phyloP scores from a whole-genome alignment of 352 stramenopile genomes.

The Discostella stelligera region DNA sequence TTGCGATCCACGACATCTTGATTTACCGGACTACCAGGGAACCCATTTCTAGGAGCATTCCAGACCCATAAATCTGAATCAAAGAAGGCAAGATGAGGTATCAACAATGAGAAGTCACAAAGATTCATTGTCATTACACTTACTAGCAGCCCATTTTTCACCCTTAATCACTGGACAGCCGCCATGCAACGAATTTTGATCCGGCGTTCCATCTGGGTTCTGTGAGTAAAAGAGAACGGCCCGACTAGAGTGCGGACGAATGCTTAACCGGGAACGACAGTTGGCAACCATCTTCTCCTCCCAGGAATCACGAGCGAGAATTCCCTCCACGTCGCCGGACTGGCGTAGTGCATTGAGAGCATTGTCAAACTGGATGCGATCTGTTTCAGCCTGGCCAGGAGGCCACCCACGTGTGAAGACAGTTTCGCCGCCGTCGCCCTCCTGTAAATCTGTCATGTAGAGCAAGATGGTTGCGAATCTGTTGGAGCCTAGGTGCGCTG shows the following conservation, averaged over 20 bases:
- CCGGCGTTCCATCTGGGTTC: constrained; percentile 89
- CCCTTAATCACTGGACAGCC: constrained; percentile 90
- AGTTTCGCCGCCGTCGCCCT: constrained; percentile 76
- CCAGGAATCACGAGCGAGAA: constrained; percentile 70
- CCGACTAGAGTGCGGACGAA: constrained; percentile 82
- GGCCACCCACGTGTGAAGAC: constrained; percentile 69
- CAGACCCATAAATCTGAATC: constrained; percentile 70
- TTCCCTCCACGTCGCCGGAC: constrained; percentile 41
- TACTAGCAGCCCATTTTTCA: constrained; percentile 93
- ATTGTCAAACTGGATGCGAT: constrained; percentile 12
- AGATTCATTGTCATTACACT: constrained; percentile 50
- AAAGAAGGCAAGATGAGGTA: not conserved
- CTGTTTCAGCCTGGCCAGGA: constrained; percentile 23
- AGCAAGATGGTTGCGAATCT: constrained; percentile 79
- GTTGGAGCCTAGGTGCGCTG: constrained; percentile 82
- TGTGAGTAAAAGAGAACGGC: constrained; percentile 98
- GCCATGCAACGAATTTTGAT: constrained; percentile 87
- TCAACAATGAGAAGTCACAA: too few species aligned
- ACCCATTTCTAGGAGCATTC: constrained; percentile 68
- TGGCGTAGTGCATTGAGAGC: constrained; percentile 48
- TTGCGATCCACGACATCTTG: constrained; percentile 42
- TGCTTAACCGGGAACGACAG: constrained; percentile 71
- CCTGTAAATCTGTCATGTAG: constrained; percentile 78
- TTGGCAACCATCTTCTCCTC: constrained; percentile 80
- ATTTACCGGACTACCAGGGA: constrained; percentile 60